Evolutionary conservation across 1,284 basidiomycete genomes (phyloP), one percentile per base, ranked within the genome.

Genomic region (Heliocybe sulcata): DNA sequence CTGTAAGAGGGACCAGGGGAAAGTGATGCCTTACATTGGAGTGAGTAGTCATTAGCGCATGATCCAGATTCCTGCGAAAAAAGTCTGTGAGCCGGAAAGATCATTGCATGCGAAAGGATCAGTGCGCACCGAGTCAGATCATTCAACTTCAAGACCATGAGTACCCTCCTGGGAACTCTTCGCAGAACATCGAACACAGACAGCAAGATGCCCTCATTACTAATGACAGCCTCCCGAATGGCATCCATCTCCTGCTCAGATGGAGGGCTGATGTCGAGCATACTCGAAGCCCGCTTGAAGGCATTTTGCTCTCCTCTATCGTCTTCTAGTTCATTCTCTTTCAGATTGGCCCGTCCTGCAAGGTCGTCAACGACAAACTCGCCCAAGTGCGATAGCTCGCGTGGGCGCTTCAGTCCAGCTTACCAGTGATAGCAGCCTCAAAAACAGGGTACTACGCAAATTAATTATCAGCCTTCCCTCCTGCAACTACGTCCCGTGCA

Each of bases 81-180:
- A 22, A 45, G 4, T 45, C 6, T 16, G 4, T 45, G 4, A 25
- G 16, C 23, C 23, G 23, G 42, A 10, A 45, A 10, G 6, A 16
- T 6, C 42, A 25, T 16, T 6, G 10, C n/a, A 19, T 45, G 6
- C 4, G 42, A 25, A 6, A 4, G n/a, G 2, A 19, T 20, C n/a
- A 12, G 25, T 19, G 64, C 76, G 55, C 57, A 83, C 81, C 90
- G 77, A 35, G 90, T 90, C 61, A 94, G 69, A 67, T 94, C 92
- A 64, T 91, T 92, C 59, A 91, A 65, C 67, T 94, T 94, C 57
- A 94, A 70, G 25, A 94, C 84, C 91, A 94, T 94, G 52, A 94
- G 67, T n/a, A 94, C 87, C 57, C 83, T 77, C 65, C 91, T 75
- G 1, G 94, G 94, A 1, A 97, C 83, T 20, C 84, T 79, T 50